phyloP scores from a whole-genome alignment of 495 filamentous ascomycete species.

The Talaromyces stipitatus region DNA sequence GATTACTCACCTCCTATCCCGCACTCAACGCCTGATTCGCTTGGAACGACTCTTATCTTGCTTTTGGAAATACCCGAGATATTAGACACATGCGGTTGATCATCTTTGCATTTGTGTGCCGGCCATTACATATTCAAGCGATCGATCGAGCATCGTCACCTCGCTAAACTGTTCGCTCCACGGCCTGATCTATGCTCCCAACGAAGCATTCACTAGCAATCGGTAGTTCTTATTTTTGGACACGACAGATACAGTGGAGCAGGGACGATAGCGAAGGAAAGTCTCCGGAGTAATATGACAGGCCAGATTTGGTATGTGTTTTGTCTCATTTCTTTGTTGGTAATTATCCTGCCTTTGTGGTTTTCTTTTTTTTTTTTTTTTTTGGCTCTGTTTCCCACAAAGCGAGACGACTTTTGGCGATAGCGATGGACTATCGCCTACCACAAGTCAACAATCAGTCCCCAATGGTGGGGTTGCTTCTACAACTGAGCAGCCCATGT shows the following conservation, averaged over 20 bases:
- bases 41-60: background rate
- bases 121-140: background rate
- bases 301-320: background rate
- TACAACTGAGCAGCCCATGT: background rate
- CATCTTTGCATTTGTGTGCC: background rate
- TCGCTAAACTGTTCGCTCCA: too few relatives aligned
- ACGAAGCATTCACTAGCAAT: background rate
- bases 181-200: background rate
- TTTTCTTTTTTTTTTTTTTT: background rate
- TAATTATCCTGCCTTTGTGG: background rate
- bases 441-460: too few relatives aligned
- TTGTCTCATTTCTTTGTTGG: background rate
- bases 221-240: background rate
- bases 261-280: background rate
- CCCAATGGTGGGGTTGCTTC: background rate
- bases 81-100: background rate
- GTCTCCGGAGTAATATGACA: background rate
- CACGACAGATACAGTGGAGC: background rate
- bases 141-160: background rate
- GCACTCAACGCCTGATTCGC: background rate
- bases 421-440: too few relatives aligned
- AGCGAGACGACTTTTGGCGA: too few relatives aligned
- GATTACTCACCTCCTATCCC: background rate
- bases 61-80: background rate
- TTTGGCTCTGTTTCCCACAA: background rate